These are phyloP conservation scores for Lophiostoma macrostomum DNA, from an alignment of 495 filamentous ascomycete species.

Conservation along the genomic window DNA sequence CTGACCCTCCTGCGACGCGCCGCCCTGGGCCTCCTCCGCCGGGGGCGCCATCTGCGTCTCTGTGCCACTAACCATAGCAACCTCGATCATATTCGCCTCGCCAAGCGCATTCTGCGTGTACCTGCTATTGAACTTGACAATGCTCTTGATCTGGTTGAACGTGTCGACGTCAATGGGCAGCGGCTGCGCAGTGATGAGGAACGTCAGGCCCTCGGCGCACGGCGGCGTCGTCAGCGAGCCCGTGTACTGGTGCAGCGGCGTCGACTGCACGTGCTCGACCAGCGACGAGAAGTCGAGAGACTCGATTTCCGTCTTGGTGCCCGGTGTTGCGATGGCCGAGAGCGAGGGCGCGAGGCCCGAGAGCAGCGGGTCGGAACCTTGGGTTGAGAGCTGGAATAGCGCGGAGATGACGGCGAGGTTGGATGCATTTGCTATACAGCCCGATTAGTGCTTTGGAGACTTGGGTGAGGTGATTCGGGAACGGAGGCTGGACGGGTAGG, in stretches of 20 bases:
- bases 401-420: constrained; percentile 57
- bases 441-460: neutral
- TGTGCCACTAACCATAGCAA: constrained; percentile 1
- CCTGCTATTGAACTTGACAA: constrained; percentile 64
- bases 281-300: constrained; percentile 56
- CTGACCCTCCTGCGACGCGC: no score
- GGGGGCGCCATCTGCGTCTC: neutral
- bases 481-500: neutral
- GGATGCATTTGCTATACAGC: constrained; percentile 17
- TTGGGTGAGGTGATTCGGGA: neutral
- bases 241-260: constrained; percentile 53
- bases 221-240: constrained; percentile 70
- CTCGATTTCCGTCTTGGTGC: constrained; percentile 53
- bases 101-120: constrained; percentile 59
- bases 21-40: neutral
- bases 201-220: constrained; percentile 60
- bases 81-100: constrained; percentile 50
- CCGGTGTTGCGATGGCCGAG: constrained; percentile 52
- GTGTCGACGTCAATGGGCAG: constrained; percentile 52
- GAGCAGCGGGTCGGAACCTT: constrained; percentile 47
- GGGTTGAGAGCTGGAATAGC: constrained; percentile 55
- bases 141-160: constrained; percentile 54
- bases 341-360: constrained; percentile 53
- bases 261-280: constrained; percentile 48
- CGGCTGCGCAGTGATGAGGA: constrained; percentile 54